These are phyloP conservation scores for Fusarium sp. DNA, from an alignment of 2,329 filamentous ascomycete species.

Conservation along the genomic window DNA sequence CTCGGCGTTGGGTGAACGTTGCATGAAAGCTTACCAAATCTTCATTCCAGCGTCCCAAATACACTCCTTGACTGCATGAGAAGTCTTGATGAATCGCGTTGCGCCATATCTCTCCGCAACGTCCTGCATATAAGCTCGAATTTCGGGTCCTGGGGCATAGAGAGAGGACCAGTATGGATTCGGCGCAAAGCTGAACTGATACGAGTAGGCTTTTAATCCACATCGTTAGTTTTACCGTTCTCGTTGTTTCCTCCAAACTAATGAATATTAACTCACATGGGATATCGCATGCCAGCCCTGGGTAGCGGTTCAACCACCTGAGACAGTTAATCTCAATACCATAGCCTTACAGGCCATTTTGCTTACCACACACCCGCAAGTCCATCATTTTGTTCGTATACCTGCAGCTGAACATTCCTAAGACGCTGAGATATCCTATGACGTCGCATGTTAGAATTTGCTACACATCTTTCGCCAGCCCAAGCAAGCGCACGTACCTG, in stretches of 20 bases:
- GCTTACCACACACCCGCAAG: slow-evolving; percentile 16
- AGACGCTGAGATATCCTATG: slow-evolving; percentile 15
- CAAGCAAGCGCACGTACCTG: not conserved
- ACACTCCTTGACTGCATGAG: slow-evolving; percentile 1
- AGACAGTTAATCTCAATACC: not conserved
- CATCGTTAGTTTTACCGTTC: not conserved
- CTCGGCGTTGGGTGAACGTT: not conserved
- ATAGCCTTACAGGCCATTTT: not conserved
- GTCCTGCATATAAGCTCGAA: slow-evolving; percentile 19
- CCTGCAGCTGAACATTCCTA: slow-evolving; percentile 10
- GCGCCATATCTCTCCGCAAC: slow-evolving; percentile 17
- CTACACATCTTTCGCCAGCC: not conserved
- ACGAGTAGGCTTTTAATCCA: slow-evolving; percentile 6
- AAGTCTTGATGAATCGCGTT: slow-evolving; percentile 13
- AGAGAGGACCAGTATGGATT: slow-evolving; percentile 20
- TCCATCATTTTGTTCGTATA: slow-evolving; percentile 18
- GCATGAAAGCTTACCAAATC: slow-evolving; percentile 2
- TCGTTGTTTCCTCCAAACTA: fast-evolving
- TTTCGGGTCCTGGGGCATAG: slow-evolving; percentile 18
- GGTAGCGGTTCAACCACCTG: slow-evolving; percentile 25
- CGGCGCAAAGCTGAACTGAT: slow-evolving; percentile 18
- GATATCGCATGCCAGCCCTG: slow-evolving; percentile 23
- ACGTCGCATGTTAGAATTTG: not conserved
- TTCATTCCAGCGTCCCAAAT: slow-evolving; percentile 4
- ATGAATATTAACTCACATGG: slow-evolving; percentile 9